Evolutionary conservation across 352 stramenopile genomes (phyloP), one percentile per base, ranked within the genome.

Genomic region (Nothophytophthora sp.): DNA sequence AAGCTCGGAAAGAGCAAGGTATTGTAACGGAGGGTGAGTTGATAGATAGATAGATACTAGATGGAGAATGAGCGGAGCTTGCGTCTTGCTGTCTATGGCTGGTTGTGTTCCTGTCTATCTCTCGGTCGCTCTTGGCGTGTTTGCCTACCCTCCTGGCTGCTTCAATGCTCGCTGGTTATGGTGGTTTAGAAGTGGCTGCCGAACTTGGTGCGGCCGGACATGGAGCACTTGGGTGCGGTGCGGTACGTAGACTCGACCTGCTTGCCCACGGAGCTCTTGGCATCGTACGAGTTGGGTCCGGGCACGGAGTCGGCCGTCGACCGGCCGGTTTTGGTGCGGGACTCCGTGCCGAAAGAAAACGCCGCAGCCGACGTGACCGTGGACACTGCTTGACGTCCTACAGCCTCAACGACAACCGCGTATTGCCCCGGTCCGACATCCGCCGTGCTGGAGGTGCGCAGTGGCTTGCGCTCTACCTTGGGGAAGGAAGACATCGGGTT

Each of bases 121-220:
- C 4, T 48, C n/a, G 44, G 8, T 35, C 12, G 13, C 40, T 54
- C 2, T 41, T 12, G 5, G 45, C 10, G 8, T 48, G 29, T 15
- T 16, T 52, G 19, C 40, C 39, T 61, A 60, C 39, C 46, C 50
- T 52, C 49, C 43, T 51, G 50, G 33, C 30, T 50, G 33, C 23
- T 22, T 19, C 33, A 28, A 12, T 37, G 18, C 2, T 13, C 27
- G n/a, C 24, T 25, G 28, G 19, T 35, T 33, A 4, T 12, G 39
- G 13, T 11, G 37, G 15, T 10, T 70, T 75, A 89, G 37, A 89
- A 74, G 51, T 88, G 76, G 55, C 79, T 87, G 34, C 76, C 76
- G 56, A 90, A 89, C 57, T 92, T 92, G 38, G 76, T 90, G 13
- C 79, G 74, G 5, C 81, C 81, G 11, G 81, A 90, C 78, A 92